phyloP scores from a whole-genome alignment of 1,139 yeast genomes.

The Hansenula anomala region DNA sequence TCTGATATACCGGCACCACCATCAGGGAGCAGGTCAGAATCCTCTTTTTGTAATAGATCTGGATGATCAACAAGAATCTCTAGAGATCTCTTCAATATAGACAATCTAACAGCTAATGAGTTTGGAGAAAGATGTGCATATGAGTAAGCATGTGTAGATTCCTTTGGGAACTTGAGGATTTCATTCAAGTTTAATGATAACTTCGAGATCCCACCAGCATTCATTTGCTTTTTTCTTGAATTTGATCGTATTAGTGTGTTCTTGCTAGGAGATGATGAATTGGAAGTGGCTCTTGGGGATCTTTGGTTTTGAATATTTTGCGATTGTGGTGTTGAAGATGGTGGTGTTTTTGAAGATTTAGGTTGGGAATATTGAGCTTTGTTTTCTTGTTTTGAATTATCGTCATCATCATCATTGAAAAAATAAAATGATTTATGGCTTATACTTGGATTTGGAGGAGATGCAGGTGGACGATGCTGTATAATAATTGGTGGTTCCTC shows the following conservation, averaged over 20 bases:
- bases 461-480: not conserved
- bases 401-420: slow-evolving; percentile 11
- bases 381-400: not conserved
- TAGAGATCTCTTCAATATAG: slow-evolving; percentile 69
- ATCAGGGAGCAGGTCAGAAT: slow-evolving; percentile 4
- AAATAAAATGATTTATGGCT: slow-evolving; percentile 2
- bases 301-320: not conserved
- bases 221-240: slow-evolving; percentile 2
- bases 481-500: not conserved
- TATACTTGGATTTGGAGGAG: not conserved
- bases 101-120: slow-evolving; percentile 69
- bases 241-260: slow-evolving; percentile 2
- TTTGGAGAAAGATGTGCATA: slow-evolving; percentile 81
- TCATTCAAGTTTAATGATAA: slow-evolving; percentile 25
- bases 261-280: not conserved
- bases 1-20: too few relatives aligned
- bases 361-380: too few relatives aligned
- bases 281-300: too few relatives aligned
- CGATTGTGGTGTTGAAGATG: not conserved
- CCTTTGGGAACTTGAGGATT: slow-evolving; percentile 60
- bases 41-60: slow-evolving; percentile 33
- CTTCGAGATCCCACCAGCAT: slow-evolving; percentile 20
- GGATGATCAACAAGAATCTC: slow-evolving; percentile 68
- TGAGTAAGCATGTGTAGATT: slow-evolving; percentile 80
- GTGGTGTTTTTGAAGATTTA: not conserved